These are phyloP conservation scores for Cucurbita argyrosperma DNA, from an alignment of 306 rosid genomes.

Conservation along the genomic window DNA sequence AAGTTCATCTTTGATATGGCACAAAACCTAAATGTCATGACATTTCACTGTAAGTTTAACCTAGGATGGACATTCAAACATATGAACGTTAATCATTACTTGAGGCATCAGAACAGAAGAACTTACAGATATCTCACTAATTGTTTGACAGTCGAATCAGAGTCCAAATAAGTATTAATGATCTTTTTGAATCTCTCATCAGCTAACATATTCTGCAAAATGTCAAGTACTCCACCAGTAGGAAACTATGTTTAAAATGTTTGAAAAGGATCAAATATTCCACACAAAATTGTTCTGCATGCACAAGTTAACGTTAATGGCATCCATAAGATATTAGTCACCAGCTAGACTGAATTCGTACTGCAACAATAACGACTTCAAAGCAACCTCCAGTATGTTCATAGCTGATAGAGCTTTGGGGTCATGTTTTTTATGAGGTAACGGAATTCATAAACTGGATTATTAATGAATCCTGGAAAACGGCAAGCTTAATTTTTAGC, in stretches of 20 bases:
- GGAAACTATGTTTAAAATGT: neutral
- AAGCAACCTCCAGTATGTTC: neutral
- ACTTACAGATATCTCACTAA: conserved; percentile 71
- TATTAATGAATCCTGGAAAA: neutral
- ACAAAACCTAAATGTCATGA: conserved; percentile 42
- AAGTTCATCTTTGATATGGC: conserved; percentile 66
- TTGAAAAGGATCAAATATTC: neutral
- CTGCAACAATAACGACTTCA: neutral
- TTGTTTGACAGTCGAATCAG: conserved; percentile 49
- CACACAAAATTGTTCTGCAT: neutral
- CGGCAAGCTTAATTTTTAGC: neutral
- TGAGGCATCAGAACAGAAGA: neutral
- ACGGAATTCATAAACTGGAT: neutral
- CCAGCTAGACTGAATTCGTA: neutral
- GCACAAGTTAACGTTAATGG: neutral
- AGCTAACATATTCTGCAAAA: conserved; percentile 48
- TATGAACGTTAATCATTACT: neutral
- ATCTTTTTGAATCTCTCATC: conserved; percentile 50
- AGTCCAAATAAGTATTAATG: conserved; percentile 24
- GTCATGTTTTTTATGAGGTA: neutral
- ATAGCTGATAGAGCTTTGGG: neutral
- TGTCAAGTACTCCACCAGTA: conserved; percentile 42
- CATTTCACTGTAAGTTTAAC: conserved; percentile 15
- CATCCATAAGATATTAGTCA: neutral
- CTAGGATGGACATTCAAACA: neutral